Conservation (phyloP, 345 rosid genomes). For the Alliaria petiolata region DNA sequence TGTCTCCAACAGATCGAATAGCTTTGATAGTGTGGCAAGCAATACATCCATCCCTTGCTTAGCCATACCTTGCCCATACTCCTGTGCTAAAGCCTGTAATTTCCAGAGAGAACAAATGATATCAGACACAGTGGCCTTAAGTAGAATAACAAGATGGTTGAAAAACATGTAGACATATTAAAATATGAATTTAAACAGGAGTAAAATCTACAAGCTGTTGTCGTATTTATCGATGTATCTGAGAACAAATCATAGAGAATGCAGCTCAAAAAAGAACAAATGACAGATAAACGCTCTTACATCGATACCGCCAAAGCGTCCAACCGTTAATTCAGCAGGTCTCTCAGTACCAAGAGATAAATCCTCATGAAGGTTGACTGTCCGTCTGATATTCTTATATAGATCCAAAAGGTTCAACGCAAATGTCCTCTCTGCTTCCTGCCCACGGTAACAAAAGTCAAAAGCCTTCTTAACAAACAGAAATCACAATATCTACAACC, state of each 20-base stretch:
- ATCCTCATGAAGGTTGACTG: conserved; percentile 54
- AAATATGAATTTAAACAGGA: not conserved
- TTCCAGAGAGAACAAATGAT: not conserved
- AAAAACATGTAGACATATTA: not conserved
- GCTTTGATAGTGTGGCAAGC: conserved; percentile 55
- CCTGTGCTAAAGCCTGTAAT: conserved; percentile 62
- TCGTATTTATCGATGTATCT: not conserved
- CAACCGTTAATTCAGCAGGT: conserved; percentile 76
- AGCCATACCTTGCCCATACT: conserved; percentile 49
- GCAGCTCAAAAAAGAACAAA: not conserved
- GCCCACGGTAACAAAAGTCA: conserved; percentile 31
- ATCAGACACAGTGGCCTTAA: not conserved
- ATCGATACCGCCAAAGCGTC: conserved; percentile 69
- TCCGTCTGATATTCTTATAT: conserved; percentile 51
- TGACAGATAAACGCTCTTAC: conserved; percentile 27
- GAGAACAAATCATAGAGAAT: not conserved
- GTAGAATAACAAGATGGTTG: conserved; percentile 1
- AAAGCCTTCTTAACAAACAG: not conserved
- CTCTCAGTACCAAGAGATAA: conserved; percentile 41
- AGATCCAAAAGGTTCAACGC: conserved; percentile 51
- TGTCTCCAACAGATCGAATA: conserved; percentile 56
- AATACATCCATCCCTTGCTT: conserved; percentile 62
- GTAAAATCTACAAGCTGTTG: not conserved
- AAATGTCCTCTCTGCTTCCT: conserved; percentile 74
- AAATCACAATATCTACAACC: not conserved